Evolutionary conservation across 768 basidiomycete genomes (phyloP).

Genomic region (Lactifluus volemus): DNA sequence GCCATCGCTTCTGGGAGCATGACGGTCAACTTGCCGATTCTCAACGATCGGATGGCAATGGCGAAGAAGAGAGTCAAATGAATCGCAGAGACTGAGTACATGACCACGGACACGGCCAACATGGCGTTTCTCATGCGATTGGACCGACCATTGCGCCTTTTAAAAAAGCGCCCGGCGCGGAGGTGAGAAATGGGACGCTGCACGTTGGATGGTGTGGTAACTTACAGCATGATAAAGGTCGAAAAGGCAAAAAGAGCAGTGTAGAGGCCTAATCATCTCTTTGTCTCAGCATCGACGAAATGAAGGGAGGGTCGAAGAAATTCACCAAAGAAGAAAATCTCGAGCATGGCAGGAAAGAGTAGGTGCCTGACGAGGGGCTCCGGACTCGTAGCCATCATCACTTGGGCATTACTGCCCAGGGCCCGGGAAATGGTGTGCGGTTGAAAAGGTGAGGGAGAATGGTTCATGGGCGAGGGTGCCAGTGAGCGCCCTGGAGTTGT

Average conservation of each 20-base stretch:
- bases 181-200: neutral
- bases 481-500: neutral
- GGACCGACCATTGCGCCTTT: neutral
- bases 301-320: neutral
- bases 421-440: too few relatives aligned
- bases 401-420: too few relatives aligned
- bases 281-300: neutral
- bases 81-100: neutral
- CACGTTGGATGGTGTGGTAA: neutral
- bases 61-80: neutral
- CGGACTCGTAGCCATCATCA: too few relatives aligned
- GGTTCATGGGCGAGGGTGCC: too few relatives aligned
- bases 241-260: neutral
- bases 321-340: neutral
- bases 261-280: neutral
- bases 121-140: neutral
- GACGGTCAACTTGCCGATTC: neutral
- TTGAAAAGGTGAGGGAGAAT: neutral
- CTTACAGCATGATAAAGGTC: neutral
- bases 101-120: neutral
- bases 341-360: neutral
- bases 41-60: neutral
- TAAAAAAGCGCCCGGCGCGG: neutral
- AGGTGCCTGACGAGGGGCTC: neutral
- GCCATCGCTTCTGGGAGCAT: neutral